Base-by-base conservation (phyloP, 2,329 filamentous ascomycete genomes). In the Sporothrix humicola region DNA sequence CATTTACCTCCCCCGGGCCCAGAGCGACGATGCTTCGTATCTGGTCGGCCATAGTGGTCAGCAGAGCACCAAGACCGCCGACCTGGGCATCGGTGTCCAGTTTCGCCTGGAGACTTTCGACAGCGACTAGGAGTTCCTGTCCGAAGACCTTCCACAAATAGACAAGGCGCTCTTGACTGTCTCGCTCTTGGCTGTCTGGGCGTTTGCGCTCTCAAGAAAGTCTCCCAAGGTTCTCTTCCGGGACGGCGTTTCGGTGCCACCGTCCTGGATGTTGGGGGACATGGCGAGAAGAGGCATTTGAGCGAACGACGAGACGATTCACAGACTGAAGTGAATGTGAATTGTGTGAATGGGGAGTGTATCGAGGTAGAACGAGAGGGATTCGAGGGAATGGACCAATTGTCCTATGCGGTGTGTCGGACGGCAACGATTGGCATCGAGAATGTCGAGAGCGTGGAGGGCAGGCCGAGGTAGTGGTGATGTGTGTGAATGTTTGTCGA, bases 151-250 rank as follows among this genome's bases (percentile, higher is more conserved):
- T 7, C 31, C n/a, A n/a, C n/a, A n/a, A n/a, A n/a, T n/a, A n/a
- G n/a, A n/a, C n/a, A n/a, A n/a, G n/a, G n/a, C n/a, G n/a, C n/a
- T n/a, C n/a, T n/a, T n/a, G n/a, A n/a, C n/a, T n/a, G n/a, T n/a
- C n/a, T n/a, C n/a, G n/a, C n/a, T n/a, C 61, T 65, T 65, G 54
- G 54, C 54, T 7, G 54, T 26, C 5, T 65, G 61, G 5, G 61
- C 61, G 73, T 42, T 65, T n/a, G 52, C 74, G 42, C 71, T 66
- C 31, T 79, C 81, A 2, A 82, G 76, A 74, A 82, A 87, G 46
- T 86, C 84, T 58, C 85, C 81, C 76, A 86, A 84, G 58, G 80
- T 83, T 74, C 85, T 80, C 79, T 88, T 88, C 70, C 83, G 81
- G 66, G 81, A 79, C 42, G 79, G 79, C 23, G 79, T 76, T 69